Evolutionary conservation across 345 rosid genomes (phyloP), one percentile per base, ranked within the genome.

Genomic region (Brassica nigra): DNA sequence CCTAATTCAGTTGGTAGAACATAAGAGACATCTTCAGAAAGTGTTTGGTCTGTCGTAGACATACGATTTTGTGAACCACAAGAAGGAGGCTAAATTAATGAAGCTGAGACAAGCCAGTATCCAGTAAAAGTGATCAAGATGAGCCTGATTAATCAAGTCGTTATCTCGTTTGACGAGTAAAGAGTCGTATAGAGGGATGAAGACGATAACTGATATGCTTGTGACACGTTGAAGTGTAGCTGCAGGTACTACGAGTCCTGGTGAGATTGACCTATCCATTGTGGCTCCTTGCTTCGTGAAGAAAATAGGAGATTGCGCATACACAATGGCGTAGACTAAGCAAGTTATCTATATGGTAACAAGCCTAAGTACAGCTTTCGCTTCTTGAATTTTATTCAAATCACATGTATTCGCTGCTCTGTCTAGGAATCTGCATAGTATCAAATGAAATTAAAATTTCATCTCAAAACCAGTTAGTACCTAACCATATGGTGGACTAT

Each of bases 51-150:
- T 69, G 28, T 27, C 76, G 78, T 83, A 85, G 44, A 84, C 71
- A 64, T 84, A 82, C n/a, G 88, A 80, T 23, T 69, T 85, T 3
- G 86, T 73, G 54, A 87, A 87, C 67, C 72, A 71, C 66, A 82
- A 33, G 36, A 33, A 33, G 36, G 36, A 33, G 36, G 6, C 36
- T 33, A 5, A 33, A 33, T 6, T 33, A 34, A 34, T 5, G 37
- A 34, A 34, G 37, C 37, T 7, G 6, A 34, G 37, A 34, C 37
- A 34, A 34, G 37, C 37, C 37, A 89, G 78, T 29, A 89, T 47
- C 84, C 84, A 87, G 30, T 87, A 89, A 8, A 82, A 89, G 81
- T 86, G 85, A 74, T 87, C 84, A 59, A 89, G 85, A 84, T 89
- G 92, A n/a, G 85, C 90, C 20, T 68, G 63, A 68, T 85, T 23